phyloP scores from a whole-genome alignment of 768 basidiomycete genomes.

The Panus rudis region DNA sequence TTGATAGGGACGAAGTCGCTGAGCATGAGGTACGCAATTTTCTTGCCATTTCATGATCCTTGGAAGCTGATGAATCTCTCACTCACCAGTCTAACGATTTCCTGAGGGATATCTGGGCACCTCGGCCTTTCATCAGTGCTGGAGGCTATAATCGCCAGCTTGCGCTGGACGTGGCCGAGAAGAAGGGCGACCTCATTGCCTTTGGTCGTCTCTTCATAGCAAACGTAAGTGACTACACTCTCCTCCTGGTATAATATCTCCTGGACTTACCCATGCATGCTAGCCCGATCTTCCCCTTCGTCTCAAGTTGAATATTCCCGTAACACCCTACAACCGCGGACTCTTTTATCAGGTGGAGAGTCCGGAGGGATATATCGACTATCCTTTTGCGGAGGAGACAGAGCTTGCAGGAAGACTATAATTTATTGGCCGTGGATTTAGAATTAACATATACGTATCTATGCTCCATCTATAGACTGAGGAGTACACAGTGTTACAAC shows the following conservation, averaged over 20 bases:
- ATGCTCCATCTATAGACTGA: too few species aligned
- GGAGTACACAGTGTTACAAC: too few species aligned
- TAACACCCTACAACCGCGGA: conserved; percentile 1
- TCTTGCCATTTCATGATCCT: neutral
- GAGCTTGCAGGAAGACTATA: too few species aligned
- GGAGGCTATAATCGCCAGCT: conserved; percentile 17
- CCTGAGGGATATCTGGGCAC: conserved; percentile 18
- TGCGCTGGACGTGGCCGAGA: conserved; percentile 13
- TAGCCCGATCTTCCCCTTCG: conserved; percentile 14
- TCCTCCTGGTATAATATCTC: neutral
- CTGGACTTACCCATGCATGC: neutral
- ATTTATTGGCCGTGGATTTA: too few species aligned
- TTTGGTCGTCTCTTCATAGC: conserved; percentile 8
- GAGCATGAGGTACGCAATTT: conserved; percentile 8
- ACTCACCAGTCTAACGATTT: conserved; percentile 13
- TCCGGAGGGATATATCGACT: conserved; percentile 12
- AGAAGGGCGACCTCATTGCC: conserved; percentile 7
- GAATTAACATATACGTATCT: too few species aligned
- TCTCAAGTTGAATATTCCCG: conserved; percentile 7
- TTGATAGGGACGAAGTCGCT: conserved; percentile 5
- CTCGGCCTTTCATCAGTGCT: conserved; percentile 15
- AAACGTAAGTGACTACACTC: conserved; percentile 3
- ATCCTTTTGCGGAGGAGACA: conserved; percentile 10
- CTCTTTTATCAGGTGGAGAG: conserved; percentile 5
- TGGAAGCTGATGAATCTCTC: neutral